phyloP scores from a whole-genome alignment of 495 filamentous ascomycete genomes.

The Hyaloscypha finlandica region DNA sequence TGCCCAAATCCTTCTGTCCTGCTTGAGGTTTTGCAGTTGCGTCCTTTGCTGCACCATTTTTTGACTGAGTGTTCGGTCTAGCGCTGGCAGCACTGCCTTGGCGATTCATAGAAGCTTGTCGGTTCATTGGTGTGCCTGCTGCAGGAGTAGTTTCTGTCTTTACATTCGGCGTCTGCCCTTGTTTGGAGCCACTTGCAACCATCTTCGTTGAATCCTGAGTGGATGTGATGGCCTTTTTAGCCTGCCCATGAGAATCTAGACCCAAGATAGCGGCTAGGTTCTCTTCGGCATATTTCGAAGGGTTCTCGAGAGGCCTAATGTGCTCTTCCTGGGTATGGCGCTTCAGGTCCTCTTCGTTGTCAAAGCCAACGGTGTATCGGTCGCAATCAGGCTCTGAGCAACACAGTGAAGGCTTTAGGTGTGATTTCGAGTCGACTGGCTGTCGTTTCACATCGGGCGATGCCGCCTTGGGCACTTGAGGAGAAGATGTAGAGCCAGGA shows the following conservation, averaged over 20 bases:
- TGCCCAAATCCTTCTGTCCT: conserved; percentile 21
- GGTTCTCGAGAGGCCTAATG: conserved; percentile 51
- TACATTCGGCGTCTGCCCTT: conserved; percentile 41
- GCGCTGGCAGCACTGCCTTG: conserved; percentile 42
- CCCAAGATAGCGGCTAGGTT: conserved; percentile 44
- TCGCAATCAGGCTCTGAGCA: conserved; percentile 33
- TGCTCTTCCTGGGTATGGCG: conserved; percentile 57
- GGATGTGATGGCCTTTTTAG: conserved; percentile 28
- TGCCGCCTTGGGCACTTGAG: conserved; percentile 45
- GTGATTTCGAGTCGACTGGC: conserved; percentile 37
- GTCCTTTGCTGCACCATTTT: conserved; percentile 22
- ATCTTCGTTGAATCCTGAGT: conserved; percentile 17
- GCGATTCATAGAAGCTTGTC: conserved; percentile 49
- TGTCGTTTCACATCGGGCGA: conserved; percentile 49
- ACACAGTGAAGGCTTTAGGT: conserved; percentile 34
- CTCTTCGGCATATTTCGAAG: conserved; percentile 51
- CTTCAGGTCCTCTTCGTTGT: conserved; percentile 52
- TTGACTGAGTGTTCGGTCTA: conserved; percentile 27
- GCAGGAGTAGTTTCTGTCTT: conserved; percentile 36
- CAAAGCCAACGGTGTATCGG: conserved; percentile 46
- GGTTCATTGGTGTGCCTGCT: conserved; percentile 47
- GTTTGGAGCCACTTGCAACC: conserved; percentile 40
- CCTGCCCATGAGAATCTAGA: conserved; percentile 49
- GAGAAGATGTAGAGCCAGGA: conserved; percentile 43
- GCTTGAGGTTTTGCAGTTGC: conserved; percentile 25